Percentiles rank a stretch among this genome's conserved stretches.
These are phyloP conservation scores for Trichoderma pleuroti DNA, from an alignment of 2,329 filamentous ascomycete species.

Conservation along the genomic window DNA sequence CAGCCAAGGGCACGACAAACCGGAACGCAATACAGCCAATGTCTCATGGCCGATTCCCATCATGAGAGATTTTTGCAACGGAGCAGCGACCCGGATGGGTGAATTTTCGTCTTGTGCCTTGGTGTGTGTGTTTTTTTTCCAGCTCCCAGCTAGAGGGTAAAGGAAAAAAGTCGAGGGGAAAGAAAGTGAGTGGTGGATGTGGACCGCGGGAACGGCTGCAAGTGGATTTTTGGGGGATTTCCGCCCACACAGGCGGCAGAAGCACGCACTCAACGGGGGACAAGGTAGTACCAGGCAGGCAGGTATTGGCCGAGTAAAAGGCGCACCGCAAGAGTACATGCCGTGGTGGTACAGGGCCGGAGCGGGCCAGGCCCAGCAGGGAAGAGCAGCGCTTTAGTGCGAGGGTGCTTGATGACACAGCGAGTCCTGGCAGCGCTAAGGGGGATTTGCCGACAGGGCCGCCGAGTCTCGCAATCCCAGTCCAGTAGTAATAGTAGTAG, in stretches of 20 bases:
- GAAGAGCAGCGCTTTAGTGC: not conserved
- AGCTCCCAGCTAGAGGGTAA: not conserved
- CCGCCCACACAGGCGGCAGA: slow-evolving; percentile 1
- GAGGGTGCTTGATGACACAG: not conserved
- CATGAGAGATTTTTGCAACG: not conserved
- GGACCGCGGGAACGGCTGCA: slow-evolving; percentile 16
- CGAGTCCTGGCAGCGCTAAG: slow-evolving; percentile 1
- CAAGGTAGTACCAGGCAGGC: not conserved
- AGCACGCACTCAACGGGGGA: slow-evolving; percentile 10
- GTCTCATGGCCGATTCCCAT: not conserved
- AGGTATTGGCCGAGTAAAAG: not conserved
- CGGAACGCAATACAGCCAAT: not conserved
- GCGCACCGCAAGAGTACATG: not conserved
- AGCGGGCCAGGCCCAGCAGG: not conserved
- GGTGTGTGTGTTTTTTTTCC: not conserved
- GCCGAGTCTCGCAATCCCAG: not conserved
- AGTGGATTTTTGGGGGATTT: slow-evolving; percentile 10
- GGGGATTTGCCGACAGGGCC: slow-evolving; percentile 6
- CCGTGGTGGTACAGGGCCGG: not conserved
- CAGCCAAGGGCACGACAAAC: not conserved
- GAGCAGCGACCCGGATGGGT: not conserved
- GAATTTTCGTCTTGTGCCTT: not conserved
- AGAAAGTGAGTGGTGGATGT: slow-evolving; percentile 18
- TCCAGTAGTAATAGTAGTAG: too few relatives aligned
- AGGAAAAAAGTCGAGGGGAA: slow-evolving; percentile 18